Conservation (phyloP, 148 eudicot species). For the Persicaria tinctoria region DNA sequence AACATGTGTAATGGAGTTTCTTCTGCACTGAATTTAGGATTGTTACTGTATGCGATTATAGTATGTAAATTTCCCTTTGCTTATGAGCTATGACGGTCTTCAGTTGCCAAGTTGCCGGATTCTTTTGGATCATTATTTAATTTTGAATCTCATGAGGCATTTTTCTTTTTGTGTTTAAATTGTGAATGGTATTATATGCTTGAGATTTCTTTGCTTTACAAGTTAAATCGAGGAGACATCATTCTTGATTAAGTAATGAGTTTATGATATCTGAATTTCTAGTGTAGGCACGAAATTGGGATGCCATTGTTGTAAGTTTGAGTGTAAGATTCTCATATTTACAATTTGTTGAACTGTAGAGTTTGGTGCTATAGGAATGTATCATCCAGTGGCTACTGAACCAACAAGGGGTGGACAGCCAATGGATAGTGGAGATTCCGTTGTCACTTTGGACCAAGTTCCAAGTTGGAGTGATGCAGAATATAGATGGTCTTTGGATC, state of each 20-base stretch:
- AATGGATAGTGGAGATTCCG: constrained; percentile 65
- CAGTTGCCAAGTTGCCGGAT: neutral
- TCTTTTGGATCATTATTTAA: neutral
- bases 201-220: neutral
- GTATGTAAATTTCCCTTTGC: neutral
- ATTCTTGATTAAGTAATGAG: neutral
- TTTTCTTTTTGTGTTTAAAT: neutral
- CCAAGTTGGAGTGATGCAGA: constrained; percentile 94
- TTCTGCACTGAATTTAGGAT: neutral
- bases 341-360: neutral
- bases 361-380: constrained; percentile 27
- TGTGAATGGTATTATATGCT: neutral
- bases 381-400: constrained; percentile 44
- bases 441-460: constrained; percentile 87
- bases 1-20: neutral
- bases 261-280: neutral
- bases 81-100: neutral
- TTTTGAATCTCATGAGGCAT: neutral
- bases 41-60: too few species aligned
- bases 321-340: neutral
- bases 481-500: constrained; percentile 42
- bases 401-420: constrained; percentile 67
- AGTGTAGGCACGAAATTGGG: neutral
- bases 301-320: constrained; percentile 9
- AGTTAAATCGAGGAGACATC: neutral